Conservation (phyloP, 495 filamentous ascomycete species). For the Tuber magnatum region DNA sequence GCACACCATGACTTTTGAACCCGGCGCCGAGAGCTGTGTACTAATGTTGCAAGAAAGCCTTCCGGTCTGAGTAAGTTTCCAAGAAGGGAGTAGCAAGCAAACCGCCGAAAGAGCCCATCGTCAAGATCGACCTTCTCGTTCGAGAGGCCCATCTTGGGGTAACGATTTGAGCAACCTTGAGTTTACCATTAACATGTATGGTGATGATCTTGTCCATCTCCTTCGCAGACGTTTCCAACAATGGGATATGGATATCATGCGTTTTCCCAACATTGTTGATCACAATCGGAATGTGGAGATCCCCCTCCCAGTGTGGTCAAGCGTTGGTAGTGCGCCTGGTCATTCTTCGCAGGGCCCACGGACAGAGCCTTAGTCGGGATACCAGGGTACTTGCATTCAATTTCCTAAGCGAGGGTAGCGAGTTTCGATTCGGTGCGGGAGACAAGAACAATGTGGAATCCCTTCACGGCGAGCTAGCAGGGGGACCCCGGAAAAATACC, state of each 20-base stretch:
- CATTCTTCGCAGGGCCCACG: slow-evolving; percentile 82
- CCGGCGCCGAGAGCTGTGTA: slow-evolving; percentile 77
- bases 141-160: slow-evolving; percentile 76
- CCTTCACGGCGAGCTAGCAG: slow-evolving; percentile 76
- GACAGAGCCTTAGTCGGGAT: slow-evolving; percentile 66
- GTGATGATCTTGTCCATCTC: slow-evolving; percentile 86
- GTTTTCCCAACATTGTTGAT: slow-evolving; percentile 96
- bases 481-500: slow-evolving; percentile 96
- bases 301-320: slow-evolving; percentile 59
- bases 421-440: slow-evolving; percentile 92
- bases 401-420: slow-evolving; percentile 63
- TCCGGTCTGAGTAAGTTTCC: slow-evolving; percentile 93
- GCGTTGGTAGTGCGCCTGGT: slow-evolving; percentile 65
- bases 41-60: slow-evolving; percentile 98
- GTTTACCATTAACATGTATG: slow-evolving; percentile 84
- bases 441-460: slow-evolving; percentile 87
- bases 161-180: slow-evolving; percentile 75
- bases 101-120: slow-evolving; percentile 94
- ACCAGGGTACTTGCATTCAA: slow-evolving; percentile 56
- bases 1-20: slow-evolving; percentile 67
- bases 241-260: slow-evolving; percentile 86
- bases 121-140: slow-evolving; percentile 80
- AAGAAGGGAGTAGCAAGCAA: slow-evolving; percentile 83
- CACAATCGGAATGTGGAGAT: slow-evolving; percentile 75
- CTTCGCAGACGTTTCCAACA: slow-evolving; percentile 64